Evolutionary conservation across 23 red algal species (phyloP).

Genomic region (Gracilaria gracilis): DNA sequence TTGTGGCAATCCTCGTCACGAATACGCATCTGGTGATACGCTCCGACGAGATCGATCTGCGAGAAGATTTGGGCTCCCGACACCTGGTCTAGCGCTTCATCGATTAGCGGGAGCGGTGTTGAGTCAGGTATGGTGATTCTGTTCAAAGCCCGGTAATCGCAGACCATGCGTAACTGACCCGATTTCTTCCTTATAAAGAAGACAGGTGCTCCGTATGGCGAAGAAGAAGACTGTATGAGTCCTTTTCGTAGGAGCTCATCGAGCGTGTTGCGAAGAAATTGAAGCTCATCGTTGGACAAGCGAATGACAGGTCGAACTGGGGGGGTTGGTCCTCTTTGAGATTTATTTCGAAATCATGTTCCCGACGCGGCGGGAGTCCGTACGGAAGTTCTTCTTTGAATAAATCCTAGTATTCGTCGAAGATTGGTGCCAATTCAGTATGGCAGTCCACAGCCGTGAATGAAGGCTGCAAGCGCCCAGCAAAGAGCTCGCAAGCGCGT

Average conservation of each 20-base stretch:
- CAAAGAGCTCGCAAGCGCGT: too few species aligned
- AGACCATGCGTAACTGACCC: not conserved
- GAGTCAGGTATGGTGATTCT: conserved; percentile 8
- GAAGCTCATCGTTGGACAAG: not conserved
- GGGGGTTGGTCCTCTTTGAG: not conserved
- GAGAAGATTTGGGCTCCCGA: not conserved
- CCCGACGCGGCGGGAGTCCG: not conserved
- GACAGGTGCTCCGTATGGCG: too few species aligned
- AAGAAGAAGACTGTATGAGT: not conserved
- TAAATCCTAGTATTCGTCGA: not conserved
- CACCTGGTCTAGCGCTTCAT: conserved; percentile 41
- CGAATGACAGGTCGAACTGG: not conserved
- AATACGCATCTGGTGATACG: conserved; percentile 34
- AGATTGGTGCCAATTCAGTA: not conserved
- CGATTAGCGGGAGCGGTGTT: conserved; percentile 14
- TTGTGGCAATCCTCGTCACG: not conserved
- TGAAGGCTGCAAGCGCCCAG: not conserved
- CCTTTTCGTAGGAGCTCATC: not conserved
- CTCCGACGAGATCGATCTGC: conserved; percentile 30
- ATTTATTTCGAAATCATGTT: conserved; percentile 1
- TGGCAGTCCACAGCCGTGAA: not conserved
- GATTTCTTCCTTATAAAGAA: too few species aligned
- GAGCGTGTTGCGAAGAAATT: not conserved
- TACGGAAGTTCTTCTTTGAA: conserved; percentile 12
- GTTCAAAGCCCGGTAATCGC: conserved; percentile 31